A percentile compares a stretch with the other conserved stretches of the same genome.
Evolutionary conservation across 805 yeast species (phyloP).

Genomic region (Saccharomycopsis sp.): DNA sequence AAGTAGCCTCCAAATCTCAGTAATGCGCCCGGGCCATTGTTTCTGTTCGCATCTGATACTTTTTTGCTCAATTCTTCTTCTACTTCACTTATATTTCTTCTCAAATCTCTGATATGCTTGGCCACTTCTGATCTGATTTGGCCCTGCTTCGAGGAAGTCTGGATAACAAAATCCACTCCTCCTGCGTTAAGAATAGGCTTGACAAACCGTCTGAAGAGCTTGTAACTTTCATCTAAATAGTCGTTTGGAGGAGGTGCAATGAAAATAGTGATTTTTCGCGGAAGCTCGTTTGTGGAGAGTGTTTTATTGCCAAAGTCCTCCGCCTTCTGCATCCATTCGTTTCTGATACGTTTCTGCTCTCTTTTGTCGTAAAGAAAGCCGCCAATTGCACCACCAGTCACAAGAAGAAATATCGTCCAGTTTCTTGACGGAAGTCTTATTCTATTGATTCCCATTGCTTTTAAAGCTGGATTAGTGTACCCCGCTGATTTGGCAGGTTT

Average conservation of each 20-base stretch:
- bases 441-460: constrained; percentile 78
- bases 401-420: constrained; percentile 86
- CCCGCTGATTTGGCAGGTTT: constrained; percentile 31
- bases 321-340: constrained; percentile 58
- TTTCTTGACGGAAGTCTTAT: constrained; percentile 80
- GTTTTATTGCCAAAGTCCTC: constrained; percentile 44
- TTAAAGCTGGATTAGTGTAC: constrained; percentile 70
- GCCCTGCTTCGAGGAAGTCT: constrained; percentile 80
- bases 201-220: constrained; percentile 45
- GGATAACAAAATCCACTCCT: constrained; percentile 55
- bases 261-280: constrained; percentile 74
- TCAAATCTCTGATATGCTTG: constrained; percentile 63
- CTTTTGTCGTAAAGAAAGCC: constrained; percentile 73
- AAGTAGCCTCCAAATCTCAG: constrained; percentile 6
- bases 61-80: constrained; percentile 24
- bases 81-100: constrained; percentile 40
- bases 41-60: constrained; percentile 18
- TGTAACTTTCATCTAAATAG: constrained; percentile 73
- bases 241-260: constrained; percentile 96
- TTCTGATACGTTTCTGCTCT: constrained; percentile 60
- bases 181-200: constrained; percentile 76
- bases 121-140: constrained; percentile 79
- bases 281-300: constrained; percentile 41
- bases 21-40: constrained; percentile 9
- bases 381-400: constrained; percentile 60